A percentile compares a stretch with the other conserved stretches of the same genome.
Conservation (phyloP, 208 protist genomes). For the Tritrichomonas foetus region DNA sequence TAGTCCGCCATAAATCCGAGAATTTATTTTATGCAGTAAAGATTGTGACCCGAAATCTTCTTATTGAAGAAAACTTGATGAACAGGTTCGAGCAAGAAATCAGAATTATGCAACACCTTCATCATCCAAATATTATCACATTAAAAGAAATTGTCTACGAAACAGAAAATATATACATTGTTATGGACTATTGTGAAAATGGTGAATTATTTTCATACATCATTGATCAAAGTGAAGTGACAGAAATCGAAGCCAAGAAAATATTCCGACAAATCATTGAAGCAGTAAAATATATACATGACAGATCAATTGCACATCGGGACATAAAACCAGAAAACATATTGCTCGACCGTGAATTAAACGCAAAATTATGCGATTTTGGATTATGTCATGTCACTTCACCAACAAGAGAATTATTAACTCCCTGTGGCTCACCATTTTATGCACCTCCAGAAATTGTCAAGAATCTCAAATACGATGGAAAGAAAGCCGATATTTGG, state of each 20-base stretch:
- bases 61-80: background rate
- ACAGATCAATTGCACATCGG: background rate
- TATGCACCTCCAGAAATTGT: background rate
- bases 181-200: constrained; percentile 17
- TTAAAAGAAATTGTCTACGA: background rate
- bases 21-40: constrained; percentile 9
- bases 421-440: too few relatives aligned
- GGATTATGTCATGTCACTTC: background rate
- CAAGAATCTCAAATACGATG: background rate
- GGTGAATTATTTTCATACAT: constrained; percentile 28
- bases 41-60: background rate
- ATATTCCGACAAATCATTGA: background rate
- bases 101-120: background rate
- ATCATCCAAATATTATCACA: constrained; percentile 31
- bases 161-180: background rate
- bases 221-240: background rate
- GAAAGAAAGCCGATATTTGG: constrained; percentile 11
- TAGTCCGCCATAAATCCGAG: background rate
- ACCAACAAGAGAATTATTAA: background rate
- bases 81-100: background rate
- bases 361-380: background rate
- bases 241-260: background rate
- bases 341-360: background rate
- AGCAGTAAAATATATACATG: background rate
- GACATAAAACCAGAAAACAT: constrained; percentile 34